Conservation (phyloP, 768 basidiomycete genomes). For the Lepiota venenata region DNA sequence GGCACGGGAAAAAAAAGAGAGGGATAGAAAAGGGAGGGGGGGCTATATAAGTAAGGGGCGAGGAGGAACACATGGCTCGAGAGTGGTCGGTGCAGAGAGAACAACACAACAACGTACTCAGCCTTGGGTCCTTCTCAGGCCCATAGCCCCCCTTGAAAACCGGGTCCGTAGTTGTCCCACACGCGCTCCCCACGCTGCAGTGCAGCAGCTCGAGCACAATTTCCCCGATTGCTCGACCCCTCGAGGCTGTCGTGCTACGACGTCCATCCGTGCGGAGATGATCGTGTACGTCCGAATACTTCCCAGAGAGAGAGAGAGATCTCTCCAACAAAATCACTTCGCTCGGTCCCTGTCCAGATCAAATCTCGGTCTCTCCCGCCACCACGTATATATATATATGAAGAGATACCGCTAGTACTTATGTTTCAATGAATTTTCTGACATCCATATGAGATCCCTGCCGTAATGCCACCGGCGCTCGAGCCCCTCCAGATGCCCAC, state of each 20-base stretch:
- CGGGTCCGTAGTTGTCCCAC: conserved; percentile 10
- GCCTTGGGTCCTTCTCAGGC: conserved; percentile 2
- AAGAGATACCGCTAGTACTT: too few species aligned
- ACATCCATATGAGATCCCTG: too few species aligned
- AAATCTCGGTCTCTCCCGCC: conserved; percentile 3
- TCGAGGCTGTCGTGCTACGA: conserved; percentile 2
- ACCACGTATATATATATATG: too few species aligned
- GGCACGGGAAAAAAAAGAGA: conserved; percentile 26
- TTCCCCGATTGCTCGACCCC: conserved; percentile 1
- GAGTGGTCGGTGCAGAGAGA: conserved; percentile 16
- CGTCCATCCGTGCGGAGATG: conserved; percentile 9
- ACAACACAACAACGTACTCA: conserved; percentile 6
- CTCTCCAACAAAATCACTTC: not conserved
- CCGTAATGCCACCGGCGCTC: too few species aligned
- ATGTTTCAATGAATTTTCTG: too few species aligned
- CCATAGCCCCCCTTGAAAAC: conserved; percentile 13
- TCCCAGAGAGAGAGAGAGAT: too few species aligned
- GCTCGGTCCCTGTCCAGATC: conserved; percentile 1
- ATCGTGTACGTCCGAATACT: conserved; percentile 11
- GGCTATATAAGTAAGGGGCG: conserved; percentile 35
- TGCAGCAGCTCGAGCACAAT: not conserved
- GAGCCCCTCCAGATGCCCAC: too few species aligned
- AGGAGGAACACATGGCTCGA: conserved; percentile 42
- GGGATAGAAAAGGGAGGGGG: conserved; percentile 19
- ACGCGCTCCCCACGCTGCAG: conserved; percentile 13